Evolutionary conservation across 2,329 filamentous ascomycete species (phyloP).

Genomic region (Fusarium cicatricum): DNA sequence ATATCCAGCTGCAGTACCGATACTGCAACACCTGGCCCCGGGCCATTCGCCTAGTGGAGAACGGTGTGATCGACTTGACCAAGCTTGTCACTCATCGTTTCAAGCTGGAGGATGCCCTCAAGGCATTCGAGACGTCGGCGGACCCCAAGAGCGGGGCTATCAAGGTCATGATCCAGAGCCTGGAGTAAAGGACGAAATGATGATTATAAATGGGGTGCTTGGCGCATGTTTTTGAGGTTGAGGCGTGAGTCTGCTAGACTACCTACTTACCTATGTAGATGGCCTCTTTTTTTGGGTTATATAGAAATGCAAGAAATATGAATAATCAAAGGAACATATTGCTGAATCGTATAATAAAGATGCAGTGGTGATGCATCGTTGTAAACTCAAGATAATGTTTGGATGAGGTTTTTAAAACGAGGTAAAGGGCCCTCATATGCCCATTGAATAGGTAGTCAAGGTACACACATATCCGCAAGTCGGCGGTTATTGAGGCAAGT

Average conservation of each 20-base stretch:
- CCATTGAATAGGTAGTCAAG: no score
- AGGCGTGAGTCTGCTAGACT: constrained; percentile 30
- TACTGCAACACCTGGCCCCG: constrained; percentile 97
- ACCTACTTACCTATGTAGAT: constrained; percentile 10
- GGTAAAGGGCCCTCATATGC: neutral
- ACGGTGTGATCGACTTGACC: constrained; percentile 81
- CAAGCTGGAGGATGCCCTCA: constrained; percentile 82
- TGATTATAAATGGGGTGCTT: constrained; percentile 32
- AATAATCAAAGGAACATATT: constrained; percentile 2
- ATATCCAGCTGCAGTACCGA: constrained; percentile 95
- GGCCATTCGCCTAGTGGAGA: constrained; percentile 87
- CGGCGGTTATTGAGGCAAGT: neutral
- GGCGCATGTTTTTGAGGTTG: constrained; percentile 38
- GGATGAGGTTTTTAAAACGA: neutral
- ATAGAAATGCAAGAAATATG: constrained; percentile 35
- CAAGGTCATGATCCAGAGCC: constrained; percentile 92
- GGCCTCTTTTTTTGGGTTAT: constrained; percentile 24
- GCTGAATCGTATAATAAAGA: neutral
- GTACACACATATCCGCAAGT: no score
- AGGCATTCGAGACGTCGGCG: constrained; percentile 89
- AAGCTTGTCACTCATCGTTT: constrained; percentile 90
- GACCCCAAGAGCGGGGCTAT: constrained; percentile 94
- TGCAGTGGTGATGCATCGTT: neutral
- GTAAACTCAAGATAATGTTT: neutral
- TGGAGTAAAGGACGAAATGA: constrained; percentile 52